These are phyloP conservation scores for Pseudogymnoascus pannorum DNA, from an alignment of 2,329 filamentous ascomycete genomes.

Conservation along the genomic window DNA sequence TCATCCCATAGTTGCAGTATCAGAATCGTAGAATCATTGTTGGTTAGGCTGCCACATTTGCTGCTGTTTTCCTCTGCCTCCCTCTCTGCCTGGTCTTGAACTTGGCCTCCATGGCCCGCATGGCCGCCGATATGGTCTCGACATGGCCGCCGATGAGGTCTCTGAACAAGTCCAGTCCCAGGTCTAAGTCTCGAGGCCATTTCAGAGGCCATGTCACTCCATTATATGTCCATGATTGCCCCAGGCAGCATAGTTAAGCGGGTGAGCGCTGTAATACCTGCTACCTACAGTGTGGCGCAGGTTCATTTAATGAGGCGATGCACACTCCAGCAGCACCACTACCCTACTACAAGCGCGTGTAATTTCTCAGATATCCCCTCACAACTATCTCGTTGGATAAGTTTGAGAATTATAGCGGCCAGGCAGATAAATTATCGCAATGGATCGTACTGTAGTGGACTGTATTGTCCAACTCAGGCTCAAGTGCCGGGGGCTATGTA, in stretches of 20 bases:
- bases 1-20: neutral
- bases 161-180: neutral
- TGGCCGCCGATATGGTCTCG: neutral
- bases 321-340: neutral
- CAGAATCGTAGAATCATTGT: neutral
- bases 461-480: neutral
- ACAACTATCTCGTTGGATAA: neutral
- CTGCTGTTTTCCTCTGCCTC: neutral
- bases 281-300: neutral
- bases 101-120: neutral
- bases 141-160: neutral
- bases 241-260: neutral
- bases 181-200: neutral
- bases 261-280: neutral
- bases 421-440: neutral
- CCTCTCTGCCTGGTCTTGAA: neutral
- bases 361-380: neutral
- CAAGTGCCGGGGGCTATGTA: neutral
- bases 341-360: neutral
- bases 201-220: neutral
- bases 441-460: neutral
- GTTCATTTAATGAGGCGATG: neutral
- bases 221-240: neutral
- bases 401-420: neutral
- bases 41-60: neutral